Percentiles rank a stretch among this genome's conserved stretches.
These are phyloP conservation scores for Cyclotella baltica DNA, from an alignment of 108 stramenopile species.

Conservation along the genomic window DNA sequence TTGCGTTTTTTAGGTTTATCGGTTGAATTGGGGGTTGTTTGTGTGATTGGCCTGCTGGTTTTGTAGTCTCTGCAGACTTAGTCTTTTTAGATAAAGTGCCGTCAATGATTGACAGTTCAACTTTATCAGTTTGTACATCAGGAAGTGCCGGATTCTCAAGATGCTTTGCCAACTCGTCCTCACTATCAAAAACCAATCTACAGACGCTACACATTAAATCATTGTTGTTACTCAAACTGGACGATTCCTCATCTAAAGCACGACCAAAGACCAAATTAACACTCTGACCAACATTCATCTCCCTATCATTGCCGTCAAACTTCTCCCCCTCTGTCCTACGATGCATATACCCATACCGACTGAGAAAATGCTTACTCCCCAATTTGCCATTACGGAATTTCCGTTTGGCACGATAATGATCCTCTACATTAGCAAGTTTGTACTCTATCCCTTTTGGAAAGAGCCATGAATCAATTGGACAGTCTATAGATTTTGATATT, in stretches of 20 bases:
- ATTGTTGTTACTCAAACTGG: not conserved
- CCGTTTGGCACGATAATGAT: conserved; percentile 57
- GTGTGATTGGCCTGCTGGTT: not conserved
- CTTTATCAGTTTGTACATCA: conserved; percentile 7
- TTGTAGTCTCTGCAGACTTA: not conserved
- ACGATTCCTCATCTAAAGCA: not conserved
- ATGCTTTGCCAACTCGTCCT: conserved; percentile 37
- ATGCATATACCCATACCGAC: conserved; percentile 75
- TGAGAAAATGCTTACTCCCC: conserved; percentile 63
- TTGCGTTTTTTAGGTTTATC: conserved; percentile 20
- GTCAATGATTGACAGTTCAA: not conserved
- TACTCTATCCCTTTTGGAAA: conserved; percentile 32
- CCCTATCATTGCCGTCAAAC: conserved; percentile 47
- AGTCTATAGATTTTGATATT: conserved; percentile 32
- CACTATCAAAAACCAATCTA: conserved; percentile 38
- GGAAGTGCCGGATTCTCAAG: conserved; percentile 53
- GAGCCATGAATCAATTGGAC: conserved; percentile 48
- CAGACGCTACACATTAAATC: conserved; percentile 54
- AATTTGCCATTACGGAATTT: conserved; percentile 74
- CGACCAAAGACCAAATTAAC: conserved; percentile 60
- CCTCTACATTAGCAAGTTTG: conserved; percentile 22
- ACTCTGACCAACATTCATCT: conserved; percentile 65
- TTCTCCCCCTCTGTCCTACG: conserved; percentile 69
- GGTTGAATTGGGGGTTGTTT: not conserved
- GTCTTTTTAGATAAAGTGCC: not conserved